Percentiles rank a stretch among this genome's conserved stretches.
Conservation (phyloP, 345 rosid species). For the Bruguiera gymnorhiza region DNA sequence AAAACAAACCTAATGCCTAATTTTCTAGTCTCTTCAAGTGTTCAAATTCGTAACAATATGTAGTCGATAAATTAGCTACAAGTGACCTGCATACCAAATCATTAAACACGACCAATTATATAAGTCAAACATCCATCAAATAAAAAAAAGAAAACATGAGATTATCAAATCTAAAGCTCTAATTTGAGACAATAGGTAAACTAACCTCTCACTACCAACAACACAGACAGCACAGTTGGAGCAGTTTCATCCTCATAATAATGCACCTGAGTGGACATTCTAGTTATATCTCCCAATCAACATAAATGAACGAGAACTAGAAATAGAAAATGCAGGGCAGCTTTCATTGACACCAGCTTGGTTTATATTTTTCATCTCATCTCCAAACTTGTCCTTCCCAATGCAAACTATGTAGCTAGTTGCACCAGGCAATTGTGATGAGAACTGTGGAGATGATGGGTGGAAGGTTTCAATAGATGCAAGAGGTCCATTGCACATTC, state of each 20-base stretch:
- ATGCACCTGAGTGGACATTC: conserved; percentile 45
- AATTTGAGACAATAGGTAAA: neutral
- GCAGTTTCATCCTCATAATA: conserved; percentile 80
- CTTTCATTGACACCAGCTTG: too few relatives aligned
- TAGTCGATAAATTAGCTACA: conserved; percentile 81
- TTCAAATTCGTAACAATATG: conserved; percentile 87
- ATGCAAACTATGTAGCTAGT: too few relatives aligned
- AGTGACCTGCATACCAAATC: conserved; percentile 48
- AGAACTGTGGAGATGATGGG: too few relatives aligned
- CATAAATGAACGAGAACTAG: too few relatives aligned
- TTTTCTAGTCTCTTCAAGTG: conserved; percentile 88
- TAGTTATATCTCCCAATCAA: too few relatives aligned
- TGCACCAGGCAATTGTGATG: too few relatives aligned
- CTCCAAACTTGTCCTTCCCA: too few relatives aligned
- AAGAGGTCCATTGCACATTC: too few relatives aligned
- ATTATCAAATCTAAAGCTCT: neutral
- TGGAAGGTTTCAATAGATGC: too few relatives aligned
- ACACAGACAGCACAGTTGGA: conserved; percentile 88
- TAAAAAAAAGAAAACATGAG: neutral
- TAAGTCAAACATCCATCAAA: neutral
- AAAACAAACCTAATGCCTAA: conserved; percentile 67
- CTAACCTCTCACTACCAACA: conserved; percentile 91
- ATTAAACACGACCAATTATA: neutral
- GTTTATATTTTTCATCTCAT: too few relatives aligned
- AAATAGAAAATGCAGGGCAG: too few relatives aligned